Evolutionary conservation across 2,329 filamentous ascomycete species (phyloP), one percentile per base, ranked within the genome.

Genomic region (Alternaria ethzedia): DNA sequence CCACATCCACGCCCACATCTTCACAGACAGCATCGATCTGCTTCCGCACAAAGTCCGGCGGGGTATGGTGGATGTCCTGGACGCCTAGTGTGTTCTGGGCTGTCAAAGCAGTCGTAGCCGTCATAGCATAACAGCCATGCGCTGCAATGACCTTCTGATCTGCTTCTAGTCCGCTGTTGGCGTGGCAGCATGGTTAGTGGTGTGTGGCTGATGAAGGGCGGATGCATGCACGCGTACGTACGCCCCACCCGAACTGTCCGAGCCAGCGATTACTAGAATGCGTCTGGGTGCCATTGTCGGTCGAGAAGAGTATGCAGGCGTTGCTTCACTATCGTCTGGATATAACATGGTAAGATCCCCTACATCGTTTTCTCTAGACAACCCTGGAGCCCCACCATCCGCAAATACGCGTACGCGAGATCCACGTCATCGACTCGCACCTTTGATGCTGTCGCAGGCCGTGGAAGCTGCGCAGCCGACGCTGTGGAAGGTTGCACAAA

Each of bases 71-170:
- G 55, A 98, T 93, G 68, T 87, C 93, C 65, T 89, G 85, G 13
- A 98, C 94, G 5, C 93, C 93, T 57, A 87, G 85, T 0, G 96
- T 99, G 80, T 98, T 97, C 77, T 98, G 96, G 15, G 93, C 94
- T n/a, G 96, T 99, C 75, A 99, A 83, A 20, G 95, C 95, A 13
- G 95, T 96, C 10, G 95, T 97, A 21, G 94, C 93, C 54, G 95
- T 97, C 89, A 97, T 96, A 63, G 93, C 94, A 85, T 98, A 98
- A 82, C 92, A 96, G 63, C 91, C 90, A 86, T 98, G 94, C 17
- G 92, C 93, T 47, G 94, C 91, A 64, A 97, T 91, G 65, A 97
- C 94, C 79, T 97, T 97, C 77, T 98, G 94, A 78, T 98, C 95
- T 43, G 95, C 96, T 80, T 99, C 95, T 32, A 99, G 88, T 55